Conservation (phyloP, 2,329 filamentous ascomycete genomes). For the Cyanodermella asteris region DNA sequence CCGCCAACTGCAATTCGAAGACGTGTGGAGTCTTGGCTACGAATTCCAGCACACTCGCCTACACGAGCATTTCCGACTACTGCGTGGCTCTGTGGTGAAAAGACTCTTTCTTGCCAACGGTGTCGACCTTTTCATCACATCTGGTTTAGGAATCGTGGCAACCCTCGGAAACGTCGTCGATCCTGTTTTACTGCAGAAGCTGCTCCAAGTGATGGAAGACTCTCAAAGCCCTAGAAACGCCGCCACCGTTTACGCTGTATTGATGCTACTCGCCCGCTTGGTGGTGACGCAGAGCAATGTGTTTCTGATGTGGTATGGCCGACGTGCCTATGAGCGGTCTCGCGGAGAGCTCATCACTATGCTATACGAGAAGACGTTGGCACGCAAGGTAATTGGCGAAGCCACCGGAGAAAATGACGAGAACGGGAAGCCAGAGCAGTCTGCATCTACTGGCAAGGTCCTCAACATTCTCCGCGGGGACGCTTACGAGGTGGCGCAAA, state of each 20-base stretch:
- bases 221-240: constrained; percentile 27
- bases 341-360: constrained; percentile 72
- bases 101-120: constrained; percentile 57
- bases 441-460: constrained; percentile 75
- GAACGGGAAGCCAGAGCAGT: constrained; percentile 20
- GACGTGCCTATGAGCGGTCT: constrained; percentile 63
- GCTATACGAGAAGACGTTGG: constrained; percentile 57
- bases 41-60: constrained; percentile 64
- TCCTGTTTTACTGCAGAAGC: constrained; percentile 49
- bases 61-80: constrained; percentile 50
- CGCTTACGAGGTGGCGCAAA: constrained; percentile 59
- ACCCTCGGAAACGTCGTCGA: constrained; percentile 33
- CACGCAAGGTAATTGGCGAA: constrained; percentile 35
- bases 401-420: constrained; percentile 7
- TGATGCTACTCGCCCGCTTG: constrained; percentile 39
- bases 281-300: constrained; percentile 42
- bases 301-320: constrained; percentile 59
- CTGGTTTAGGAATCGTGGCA: constrained; percentile 40
- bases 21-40: constrained; percentile 61
- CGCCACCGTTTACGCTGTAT: constrained; percentile 41
- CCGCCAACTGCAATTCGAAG: constrained; percentile 49
- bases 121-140: constrained; percentile 51
- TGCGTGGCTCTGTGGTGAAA: constrained; percentile 49
- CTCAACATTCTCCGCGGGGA: constrained; percentile 69
- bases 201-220: constrained; percentile 45